phyloP scores from a whole-genome alignment of 1,284 basidiomycete genomes.

The Marasmius tenuissimus region DNA sequence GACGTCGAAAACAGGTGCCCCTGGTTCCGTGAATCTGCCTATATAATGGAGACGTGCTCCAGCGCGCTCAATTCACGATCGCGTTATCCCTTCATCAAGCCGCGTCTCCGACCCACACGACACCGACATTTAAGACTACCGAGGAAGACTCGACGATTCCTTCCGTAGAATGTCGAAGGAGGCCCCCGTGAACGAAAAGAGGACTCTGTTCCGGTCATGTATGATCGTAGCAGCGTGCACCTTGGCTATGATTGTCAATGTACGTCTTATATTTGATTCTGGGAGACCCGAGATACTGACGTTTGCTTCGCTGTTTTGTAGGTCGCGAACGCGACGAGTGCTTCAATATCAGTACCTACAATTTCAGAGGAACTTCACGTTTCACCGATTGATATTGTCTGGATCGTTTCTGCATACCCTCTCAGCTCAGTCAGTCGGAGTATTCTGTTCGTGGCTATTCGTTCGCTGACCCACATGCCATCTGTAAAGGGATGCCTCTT shows the following conservation, averaged over 20 bases:
- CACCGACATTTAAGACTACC: neutral
- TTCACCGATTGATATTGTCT: conserved; percentile 54
- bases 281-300: neutral
- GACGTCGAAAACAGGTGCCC: too few species aligned
- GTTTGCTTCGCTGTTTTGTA: conserved; percentile 17
- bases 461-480: neutral
- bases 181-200: neutral
- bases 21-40: too few species aligned
- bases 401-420: conserved; percentile 56
- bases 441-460: neutral
- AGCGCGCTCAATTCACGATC: too few species aligned
- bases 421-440: conserved; percentile 45
- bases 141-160: neutral
- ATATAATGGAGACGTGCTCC: too few species aligned
- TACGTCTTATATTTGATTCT: conserved; percentile 27
- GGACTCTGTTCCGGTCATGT: conserved; percentile 24
- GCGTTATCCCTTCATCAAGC: too few species aligned
- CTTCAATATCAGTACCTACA: conserved; percentile 60
- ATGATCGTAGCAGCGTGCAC: conserved; percentile 51
- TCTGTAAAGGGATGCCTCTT: conserved; percentile 63
- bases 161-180: neutral
- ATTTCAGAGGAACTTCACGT: conserved; percentile 56
- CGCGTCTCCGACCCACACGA: too few species aligned
- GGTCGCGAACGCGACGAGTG: conserved; percentile 44
- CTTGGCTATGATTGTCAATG: conserved; percentile 54